Evolutionary conservation across 2,329 filamentous ascomycete genomes (phyloP), one percentile per base, ranked within the genome.

Genomic region (Botrytis sinoallii): DNA sequence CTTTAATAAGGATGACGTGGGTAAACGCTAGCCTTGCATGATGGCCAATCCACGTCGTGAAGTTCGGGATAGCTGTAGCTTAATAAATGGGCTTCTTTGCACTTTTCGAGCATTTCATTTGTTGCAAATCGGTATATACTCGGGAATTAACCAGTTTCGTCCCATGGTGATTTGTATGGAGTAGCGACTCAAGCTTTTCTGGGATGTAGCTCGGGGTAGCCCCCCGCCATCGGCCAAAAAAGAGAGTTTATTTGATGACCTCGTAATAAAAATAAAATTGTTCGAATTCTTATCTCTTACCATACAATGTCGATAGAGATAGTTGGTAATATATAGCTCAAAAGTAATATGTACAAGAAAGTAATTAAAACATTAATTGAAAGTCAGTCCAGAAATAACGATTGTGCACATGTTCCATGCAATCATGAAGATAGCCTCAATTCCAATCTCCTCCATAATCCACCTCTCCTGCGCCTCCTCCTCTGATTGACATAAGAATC

Each of bases 401-500:
- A 69, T 73, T n/a, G 42, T 69, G 20, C 9, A 68, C 14, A 35
- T 8, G 4, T 35, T 44, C 40, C 46, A 35, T 40, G 4, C 25
- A 42, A 40, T 29, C 22, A 3, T 25, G 22, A 44, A 68, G 12
- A 40, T 46, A 55, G 32, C 12, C 38, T 59, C 48, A 2, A 46
- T 68, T 16, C 59, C 69, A 59, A 46, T 73, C 7, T 66, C 35
- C 59, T n/a, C 70, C 69, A 25, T 59, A 40, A 38, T 29, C 35
- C 25, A 9, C 32, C 55, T 71, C 38, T 20, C n/a, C n/a, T 7
- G 16, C 32, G 42, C 70, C 38, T 12, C n/a, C 48, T 35, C 70
- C 69, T 25, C 40, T 72, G 14, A 68, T 72, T 35, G 75, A 57
- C 8, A 77, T 64, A 18, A 20, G 76, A 60, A 32, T 73, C 65